phyloP scores from a whole-genome alignment of 306 rosid genomes.

The Potentilla sterilis region DNA sequence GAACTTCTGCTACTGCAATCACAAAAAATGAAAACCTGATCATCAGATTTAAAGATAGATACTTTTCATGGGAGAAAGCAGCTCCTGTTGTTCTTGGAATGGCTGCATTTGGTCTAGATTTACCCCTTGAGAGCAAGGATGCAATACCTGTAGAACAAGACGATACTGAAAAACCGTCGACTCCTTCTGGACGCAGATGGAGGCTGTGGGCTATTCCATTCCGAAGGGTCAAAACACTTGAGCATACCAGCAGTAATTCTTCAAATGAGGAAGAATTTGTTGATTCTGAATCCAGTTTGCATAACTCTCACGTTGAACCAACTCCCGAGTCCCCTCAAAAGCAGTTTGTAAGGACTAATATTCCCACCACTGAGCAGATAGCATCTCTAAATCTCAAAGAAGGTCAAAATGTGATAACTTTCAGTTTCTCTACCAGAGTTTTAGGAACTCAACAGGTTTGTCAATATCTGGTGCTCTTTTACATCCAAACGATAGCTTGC shows the following conservation, averaged over 20 bases:
- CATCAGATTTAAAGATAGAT: constrained; percentile 58
- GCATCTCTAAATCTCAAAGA: constrained; percentile 93
- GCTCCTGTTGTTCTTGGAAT: constrained; percentile 79
- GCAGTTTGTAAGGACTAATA: constrained; percentile 81
- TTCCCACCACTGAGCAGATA: constrained; percentile 93
- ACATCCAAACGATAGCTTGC: constrained; percentile 7
- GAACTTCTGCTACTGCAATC: constrained; percentile 55
- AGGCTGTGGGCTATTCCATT: constrained; percentile 92
- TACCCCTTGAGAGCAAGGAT: constrained; percentile 65
- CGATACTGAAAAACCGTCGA: constrained; percentile 44
- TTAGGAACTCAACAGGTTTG: constrained; percentile 86
- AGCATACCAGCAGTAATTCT: constrained; percentile 53
- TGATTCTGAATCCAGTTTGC: constrained; percentile 72
- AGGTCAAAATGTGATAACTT: constrained; percentile 87
- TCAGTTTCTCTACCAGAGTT: constrained; percentile 91
- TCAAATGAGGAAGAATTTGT: constrained; percentile 83
- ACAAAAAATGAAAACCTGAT: constrained; percentile 68
- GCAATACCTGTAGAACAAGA: constrained; percentile 69
- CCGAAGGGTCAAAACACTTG: constrained; percentile 83
- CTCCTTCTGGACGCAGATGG: constrained; percentile 77
- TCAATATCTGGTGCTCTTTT: constrained; percentile 29
- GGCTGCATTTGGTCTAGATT: constrained; percentile 66
- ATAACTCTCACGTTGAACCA: constrained; percentile 35
- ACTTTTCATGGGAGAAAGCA: constrained; percentile 85
- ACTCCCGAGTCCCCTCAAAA: constrained; percentile 57